Conservation (phyloP, 306 rosid species). For the Lablab purpureus region DNA sequence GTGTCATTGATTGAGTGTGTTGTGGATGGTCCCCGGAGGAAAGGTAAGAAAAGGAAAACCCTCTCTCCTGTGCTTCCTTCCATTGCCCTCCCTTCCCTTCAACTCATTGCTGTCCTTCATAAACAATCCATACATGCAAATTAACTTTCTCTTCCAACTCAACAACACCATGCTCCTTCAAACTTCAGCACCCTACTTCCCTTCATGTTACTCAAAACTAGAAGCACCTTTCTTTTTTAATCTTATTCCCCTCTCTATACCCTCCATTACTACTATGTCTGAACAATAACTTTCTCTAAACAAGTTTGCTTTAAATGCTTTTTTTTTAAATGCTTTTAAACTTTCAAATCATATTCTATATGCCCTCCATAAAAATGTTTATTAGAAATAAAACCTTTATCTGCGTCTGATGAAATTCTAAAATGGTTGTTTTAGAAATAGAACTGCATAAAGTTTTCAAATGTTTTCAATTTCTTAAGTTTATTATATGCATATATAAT, state of each 20-base stretch:
- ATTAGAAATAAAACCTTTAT: too few species aligned
- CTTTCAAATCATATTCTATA: too few species aligned
- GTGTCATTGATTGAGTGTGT: slow-evolving; percentile 57
- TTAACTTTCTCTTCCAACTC: not conserved
- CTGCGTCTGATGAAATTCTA: too few species aligned
- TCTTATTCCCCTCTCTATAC: not conserved
- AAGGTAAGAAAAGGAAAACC: slow-evolving; percentile 39
- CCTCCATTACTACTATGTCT: too few species aligned
- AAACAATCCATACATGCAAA: not conserved
- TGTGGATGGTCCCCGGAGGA: slow-evolving; percentile 69
- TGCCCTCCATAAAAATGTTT: too few species aligned
- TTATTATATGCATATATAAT: too few species aligned
- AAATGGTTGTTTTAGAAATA: too few species aligned
- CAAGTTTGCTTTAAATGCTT: too few species aligned
- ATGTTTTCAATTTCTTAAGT: too few species aligned
- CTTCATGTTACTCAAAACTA: not conserved
- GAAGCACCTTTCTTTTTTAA: slow-evolving; percentile 14
- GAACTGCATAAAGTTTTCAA: too few species aligned
- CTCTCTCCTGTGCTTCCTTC: slow-evolving; percentile 45
- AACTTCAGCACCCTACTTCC: slow-evolving; percentile 6
- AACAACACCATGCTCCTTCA: slow-evolving; percentile 15
- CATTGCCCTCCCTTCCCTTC: not conserved
- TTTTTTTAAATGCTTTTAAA: too few species aligned
- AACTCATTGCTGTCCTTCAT: not conserved
- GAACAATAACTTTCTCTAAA: too few species aligned